phyloP scores from a whole-genome alignment of 257 asterid species.

The Solanum verrucosum region DNA sequence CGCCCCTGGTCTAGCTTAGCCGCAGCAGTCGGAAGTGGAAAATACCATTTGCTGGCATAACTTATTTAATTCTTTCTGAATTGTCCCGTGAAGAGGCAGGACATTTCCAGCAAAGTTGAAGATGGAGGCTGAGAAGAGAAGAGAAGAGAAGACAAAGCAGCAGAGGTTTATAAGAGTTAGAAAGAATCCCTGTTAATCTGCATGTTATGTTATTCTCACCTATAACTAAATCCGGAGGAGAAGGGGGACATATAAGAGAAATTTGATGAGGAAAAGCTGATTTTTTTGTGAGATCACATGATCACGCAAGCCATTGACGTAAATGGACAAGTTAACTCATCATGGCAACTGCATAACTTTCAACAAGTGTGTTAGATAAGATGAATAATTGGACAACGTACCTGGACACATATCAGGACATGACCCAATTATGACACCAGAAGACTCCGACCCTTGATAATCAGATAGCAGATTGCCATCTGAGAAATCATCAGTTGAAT shows the following conservation, averaged over 20 bases:
- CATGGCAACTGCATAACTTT: not conserved
- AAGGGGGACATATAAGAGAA: not conserved
- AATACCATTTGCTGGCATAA: not conserved
- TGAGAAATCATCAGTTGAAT: slow-evolving; percentile 33
- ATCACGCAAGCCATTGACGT: not conserved
- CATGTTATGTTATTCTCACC: not conserved
- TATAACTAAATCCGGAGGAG: not conserved
- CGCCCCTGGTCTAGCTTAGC: not conserved
- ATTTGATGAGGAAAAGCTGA: not conserved
- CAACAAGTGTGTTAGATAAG: not conserved
- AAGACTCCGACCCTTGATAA: slow-evolving; percentile 37
- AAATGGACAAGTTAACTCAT: slow-evolving; percentile 5
- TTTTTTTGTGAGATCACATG: not conserved
- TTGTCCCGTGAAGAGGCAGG: not conserved
- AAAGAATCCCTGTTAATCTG: not conserved
- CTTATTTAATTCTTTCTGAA: not conserved
- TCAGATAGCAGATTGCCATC: slow-evolving; percentile 29
- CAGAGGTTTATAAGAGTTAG: not conserved
- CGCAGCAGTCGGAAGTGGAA: not conserved
- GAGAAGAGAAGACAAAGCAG: not conserved
- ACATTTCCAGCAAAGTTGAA: not conserved
- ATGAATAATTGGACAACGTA: slow-evolving; percentile 18
- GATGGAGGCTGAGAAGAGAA: not conserved
- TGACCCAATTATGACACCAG: slow-evolving; percentile 61
- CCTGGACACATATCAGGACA: slow-evolving; percentile 99